Percentiles rank a stretch among this genome's conserved stretches.
phyloP scores from a whole-genome alignment of 495 filamentous ascomycete species.

The Clohesyomyces aquaticus region DNA sequence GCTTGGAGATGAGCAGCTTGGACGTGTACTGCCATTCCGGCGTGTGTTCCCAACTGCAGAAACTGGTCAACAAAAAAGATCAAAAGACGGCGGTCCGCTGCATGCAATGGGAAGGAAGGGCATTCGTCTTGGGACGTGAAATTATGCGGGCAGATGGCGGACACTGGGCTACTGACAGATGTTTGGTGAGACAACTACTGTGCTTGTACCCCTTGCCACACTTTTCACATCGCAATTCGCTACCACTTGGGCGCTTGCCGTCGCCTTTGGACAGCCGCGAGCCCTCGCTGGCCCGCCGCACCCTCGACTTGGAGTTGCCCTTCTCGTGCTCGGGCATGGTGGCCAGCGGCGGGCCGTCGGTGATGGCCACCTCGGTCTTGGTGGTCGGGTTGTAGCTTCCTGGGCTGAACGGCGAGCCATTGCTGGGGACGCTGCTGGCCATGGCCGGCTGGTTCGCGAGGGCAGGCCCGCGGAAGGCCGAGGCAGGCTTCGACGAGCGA shows the following conservation, averaged over 20 bases:
- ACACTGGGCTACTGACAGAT: conserved; percentile 86
- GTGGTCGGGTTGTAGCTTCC: conserved; percentile 29
- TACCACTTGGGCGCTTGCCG: conserved; percentile 70
- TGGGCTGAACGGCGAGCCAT: conserved; percentile 41
- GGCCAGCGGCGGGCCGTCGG: conserved; percentile 50
- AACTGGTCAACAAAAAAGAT: conserved; percentile 55
- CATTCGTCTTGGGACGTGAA: conserved; percentile 39
- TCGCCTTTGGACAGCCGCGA: conserved; percentile 75
- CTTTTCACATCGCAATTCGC: conserved; percentile 92
- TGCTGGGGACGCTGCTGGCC: conserved; percentile 48
- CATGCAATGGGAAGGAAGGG: conserved; percentile 21
- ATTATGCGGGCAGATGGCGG: conserved; percentile 37
- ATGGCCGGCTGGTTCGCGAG: conserved; percentile 40
- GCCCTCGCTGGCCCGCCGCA: conserved; percentile 84
- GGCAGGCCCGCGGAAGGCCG: conserved; percentile 36
- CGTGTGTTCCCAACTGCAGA: conserved; percentile 94
- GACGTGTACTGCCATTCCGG: conserved; percentile 98
- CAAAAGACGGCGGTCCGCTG: conserved; percentile 42
- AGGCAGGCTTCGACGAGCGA: conserved; percentile 43
- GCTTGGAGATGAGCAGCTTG: conserved; percentile 97
- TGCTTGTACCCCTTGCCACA: conserved; percentile 99
- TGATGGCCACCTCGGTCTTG: conserved; percentile 50
- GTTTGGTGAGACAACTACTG: conserved; percentile 99
- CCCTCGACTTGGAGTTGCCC: conserved; percentile 63
- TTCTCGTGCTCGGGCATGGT: conserved; percentile 45